Evolutionary conservation across 2,329 filamentous ascomycete species (phyloP).

Genomic region (Leptosphaerulina australis): DNA sequence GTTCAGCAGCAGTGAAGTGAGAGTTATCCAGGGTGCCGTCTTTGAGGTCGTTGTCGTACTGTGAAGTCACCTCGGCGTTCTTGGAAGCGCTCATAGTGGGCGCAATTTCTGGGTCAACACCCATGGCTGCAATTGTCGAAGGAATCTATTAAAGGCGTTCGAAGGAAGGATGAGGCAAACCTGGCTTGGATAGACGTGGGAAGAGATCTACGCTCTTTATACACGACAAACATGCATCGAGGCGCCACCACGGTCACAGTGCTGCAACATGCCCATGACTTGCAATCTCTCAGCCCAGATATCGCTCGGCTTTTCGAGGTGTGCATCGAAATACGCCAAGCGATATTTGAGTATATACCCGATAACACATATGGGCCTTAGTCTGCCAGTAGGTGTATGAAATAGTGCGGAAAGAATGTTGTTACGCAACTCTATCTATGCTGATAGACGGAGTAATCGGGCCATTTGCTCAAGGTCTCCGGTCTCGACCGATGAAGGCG

Average conservation of each 20-base stretch:
- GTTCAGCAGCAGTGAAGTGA: conserved; percentile 16
- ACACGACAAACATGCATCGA: not conserved
- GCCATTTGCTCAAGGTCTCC: not conserved
- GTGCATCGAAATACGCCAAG: conserved; percentile 5
- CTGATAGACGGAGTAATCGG: not conserved
- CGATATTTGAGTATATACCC: conserved; percentile 5
- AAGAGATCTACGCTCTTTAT: conserved; percentile 5
- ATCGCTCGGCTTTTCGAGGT: not conserved
- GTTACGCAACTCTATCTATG: not conserved
- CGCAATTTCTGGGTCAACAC: conserved; percentile 14
- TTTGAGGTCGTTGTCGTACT: conserved; percentile 12
- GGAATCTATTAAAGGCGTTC: not conserved
- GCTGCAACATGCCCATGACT: conserved; percentile 7
- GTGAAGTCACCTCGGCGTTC: conserved; percentile 3
- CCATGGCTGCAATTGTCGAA: conserved; percentile 2
- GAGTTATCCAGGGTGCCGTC: conserved; percentile 8
- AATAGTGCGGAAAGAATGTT: not conserved
- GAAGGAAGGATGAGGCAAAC: not conserved
- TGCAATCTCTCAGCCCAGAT: conserved; percentile 7
- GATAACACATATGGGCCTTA: conserved; percentile 3
- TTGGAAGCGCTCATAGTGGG: not conserved
- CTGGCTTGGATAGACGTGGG: conserved; percentile 1
- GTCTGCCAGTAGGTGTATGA: not conserved
- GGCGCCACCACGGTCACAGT: not conserved
- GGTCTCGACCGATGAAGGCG: conserved; percentile 1